These are phyloP conservation scores for Amphirosellinia nigrospora DNA, from an alignment of 495 filamentous ascomycete genomes.

Conservation along the genomic window DNA sequence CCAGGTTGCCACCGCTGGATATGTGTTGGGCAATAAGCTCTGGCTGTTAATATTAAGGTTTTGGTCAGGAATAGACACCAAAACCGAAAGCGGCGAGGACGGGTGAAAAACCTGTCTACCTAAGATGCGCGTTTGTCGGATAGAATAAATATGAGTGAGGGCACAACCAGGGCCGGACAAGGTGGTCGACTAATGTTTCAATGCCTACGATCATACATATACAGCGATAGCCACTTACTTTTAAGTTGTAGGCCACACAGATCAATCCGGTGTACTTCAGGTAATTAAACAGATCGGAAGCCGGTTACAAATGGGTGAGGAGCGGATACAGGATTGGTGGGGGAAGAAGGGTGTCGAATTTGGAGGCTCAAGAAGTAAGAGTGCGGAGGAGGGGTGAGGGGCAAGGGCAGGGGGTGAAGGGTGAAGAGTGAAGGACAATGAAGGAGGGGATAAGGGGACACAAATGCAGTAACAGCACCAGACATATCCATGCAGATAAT, in stretches of 20 bases:
- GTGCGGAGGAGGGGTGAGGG: background rate
- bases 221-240: background rate
- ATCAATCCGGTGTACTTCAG: background rate
- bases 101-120: background rate
- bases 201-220: background rate
- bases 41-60: background rate
- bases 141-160: background rate
- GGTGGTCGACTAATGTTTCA: background rate
- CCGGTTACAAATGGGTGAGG: background rate
- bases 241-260: background rate
- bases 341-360: background rate
- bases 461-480: too few species aligned
- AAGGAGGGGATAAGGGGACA: background rate
- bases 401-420: background rate
- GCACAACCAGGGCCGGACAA: background rate
- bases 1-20: background rate
- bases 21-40: background rate
- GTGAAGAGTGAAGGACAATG: background rate
- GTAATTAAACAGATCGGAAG: background rate
- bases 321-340: background rate
- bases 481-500: too few species aligned
- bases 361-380: slow-evolving; percentile 17
- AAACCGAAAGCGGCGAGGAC: background rate
- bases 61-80: background rate
- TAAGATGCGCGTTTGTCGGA: background rate